Base-by-base conservation (phyloP, 257 asterid species). In the Solanum piurae region DNA sequence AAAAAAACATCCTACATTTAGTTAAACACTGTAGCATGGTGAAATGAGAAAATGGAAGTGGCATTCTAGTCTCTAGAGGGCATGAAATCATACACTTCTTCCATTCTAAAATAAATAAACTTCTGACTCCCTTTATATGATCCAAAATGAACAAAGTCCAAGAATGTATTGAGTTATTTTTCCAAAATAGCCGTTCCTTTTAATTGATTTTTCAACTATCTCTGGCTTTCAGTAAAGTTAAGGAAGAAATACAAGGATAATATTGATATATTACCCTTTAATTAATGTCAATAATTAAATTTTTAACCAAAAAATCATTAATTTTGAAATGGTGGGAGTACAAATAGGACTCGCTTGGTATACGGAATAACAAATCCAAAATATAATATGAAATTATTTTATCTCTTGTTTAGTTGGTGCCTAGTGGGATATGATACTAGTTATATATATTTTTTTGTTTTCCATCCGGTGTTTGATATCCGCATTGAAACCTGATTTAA, bases 391-490 rank as follows among this genome's bases (percentile, higher is more conserved):
- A 55, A 55, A 55, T 55, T 55, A 55, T 55, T 55, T 18, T 9
- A 55, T 55, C 64, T 6, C 64, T 55, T 7, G n/a, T 55, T 55
- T 55, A 55, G 64, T 55, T 55, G 64, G 10, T 55, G 64, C n/a
- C 2, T 6, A 55, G n/a, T 18, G 4, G n/a, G n/a, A 55, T 29
- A 29, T 29, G 29, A 29, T 29, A 29, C 29, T 29, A 29, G 29
- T 29, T 29, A 29, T 29, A 29, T 29, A 29, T 29, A 29, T 18
- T 5, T 52, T 13, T 52, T 16, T 52, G 9, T 52, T 16, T 55
- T 55, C 0, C 4, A 55, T 55, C 1, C 10, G 0, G 4, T 18
- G 4, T 55, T 7, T 55, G n/a, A 55, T 18, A 55, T 55, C 2
- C 9, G 2, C 2, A 55, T 6, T 1, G 9, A 4, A 18, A 11